Percentiles rank a stretch among this genome's conserved stretches.
phyloP scores from a whole-genome alignment of 1,284 basidiomycete species.

The Sporisorium sorghi region DNA sequence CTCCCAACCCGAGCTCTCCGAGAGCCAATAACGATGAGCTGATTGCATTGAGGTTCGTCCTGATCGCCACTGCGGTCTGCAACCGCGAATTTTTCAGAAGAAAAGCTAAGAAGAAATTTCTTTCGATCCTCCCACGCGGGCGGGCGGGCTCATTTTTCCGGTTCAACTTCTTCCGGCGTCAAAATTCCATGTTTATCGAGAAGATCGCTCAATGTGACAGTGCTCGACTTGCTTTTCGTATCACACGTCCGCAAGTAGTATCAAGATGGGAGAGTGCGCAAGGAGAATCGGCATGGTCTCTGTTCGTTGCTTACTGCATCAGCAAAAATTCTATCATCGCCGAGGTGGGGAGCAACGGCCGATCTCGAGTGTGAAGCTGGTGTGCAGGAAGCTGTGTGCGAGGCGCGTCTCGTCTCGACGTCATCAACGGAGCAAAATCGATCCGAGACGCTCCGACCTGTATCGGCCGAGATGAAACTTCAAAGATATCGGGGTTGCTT shows the following conservation, averaged over 20 bases:
- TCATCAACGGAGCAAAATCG: constrained; percentile 21
- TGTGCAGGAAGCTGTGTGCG: constrained; percentile 7
- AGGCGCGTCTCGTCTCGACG: constrained; percentile 14
- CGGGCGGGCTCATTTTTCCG: neutral
- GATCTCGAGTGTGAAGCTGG: neutral
- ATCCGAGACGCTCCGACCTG: constrained; percentile 24
- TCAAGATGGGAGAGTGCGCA: too few species aligned
- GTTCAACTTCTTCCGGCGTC: constrained; percentile 2
- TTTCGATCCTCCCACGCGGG: neutral
- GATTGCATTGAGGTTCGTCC: constrained; percentile 4
- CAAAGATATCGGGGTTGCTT: neutral
- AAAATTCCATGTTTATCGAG: constrained; percentile 2
- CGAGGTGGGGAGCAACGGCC: neutral
- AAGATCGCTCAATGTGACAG: neutral
- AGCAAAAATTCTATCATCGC: neutral
- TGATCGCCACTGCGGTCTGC: constrained; percentile 2
- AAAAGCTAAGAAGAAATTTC: neutral
- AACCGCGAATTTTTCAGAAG: constrained; percentile 4
- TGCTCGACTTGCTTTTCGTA: neutral
- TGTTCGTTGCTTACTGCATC: neutral
- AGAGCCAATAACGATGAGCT: constrained; percentile 21
- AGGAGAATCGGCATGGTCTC: too few species aligned
- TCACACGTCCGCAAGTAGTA: neutral
- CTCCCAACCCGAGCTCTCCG: constrained; percentile 9
- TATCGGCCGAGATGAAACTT: constrained; percentile 6